phyloP scores from a whole-genome alignment of 129 eudicot species.

The Daucus carota region DNA sequence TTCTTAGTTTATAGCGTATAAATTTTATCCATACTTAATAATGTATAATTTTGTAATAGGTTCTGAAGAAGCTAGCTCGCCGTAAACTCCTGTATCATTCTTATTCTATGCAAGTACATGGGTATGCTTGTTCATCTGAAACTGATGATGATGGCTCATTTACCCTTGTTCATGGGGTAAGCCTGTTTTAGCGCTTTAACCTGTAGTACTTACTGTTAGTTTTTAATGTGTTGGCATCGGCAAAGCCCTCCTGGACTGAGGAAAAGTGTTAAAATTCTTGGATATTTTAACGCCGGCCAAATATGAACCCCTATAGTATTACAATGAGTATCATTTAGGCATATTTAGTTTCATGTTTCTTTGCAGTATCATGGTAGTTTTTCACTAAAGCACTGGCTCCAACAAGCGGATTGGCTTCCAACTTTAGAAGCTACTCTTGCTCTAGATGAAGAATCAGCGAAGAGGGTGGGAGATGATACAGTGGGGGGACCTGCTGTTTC shows the following conservation, averaged over 20 bases:
- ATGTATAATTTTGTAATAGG: constrained; percentile 44
- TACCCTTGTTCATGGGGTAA: constrained; percentile 90
- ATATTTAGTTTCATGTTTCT: neutral
- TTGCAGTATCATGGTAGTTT: constrained; percentile 87
- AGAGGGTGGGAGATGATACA: constrained; percentile 89
- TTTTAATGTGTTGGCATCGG: neutral
- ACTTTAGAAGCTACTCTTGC: constrained; percentile 97
- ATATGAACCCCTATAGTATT: neutral
- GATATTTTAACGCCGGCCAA: neutral
- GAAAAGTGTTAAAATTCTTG: neutral
- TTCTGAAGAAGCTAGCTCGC: constrained; percentile 70
- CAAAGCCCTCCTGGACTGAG: neutral
- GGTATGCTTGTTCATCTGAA: constrained; percentile 59
- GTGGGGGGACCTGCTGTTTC: constrained; percentile 96
- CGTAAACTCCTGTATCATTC: constrained; percentile 79
- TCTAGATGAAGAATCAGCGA: constrained; percentile 87
- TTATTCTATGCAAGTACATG: constrained; percentile 97
- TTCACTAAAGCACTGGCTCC: constrained; percentile 98
- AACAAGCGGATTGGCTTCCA: constrained; percentile 94
- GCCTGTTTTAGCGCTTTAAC: constrained; percentile 11
- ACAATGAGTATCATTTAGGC: neutral
- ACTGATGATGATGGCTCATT: constrained; percentile 55
- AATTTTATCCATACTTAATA: neutral
- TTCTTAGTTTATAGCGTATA: neutral
- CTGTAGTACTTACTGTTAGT: neutral